A percentile compares a stretch with the other conserved stretches of the same genome.
Evolutionary conservation across 495 filamentous ascomycete genomes (phyloP).

Genomic region (Neurospora terricola): DNA sequence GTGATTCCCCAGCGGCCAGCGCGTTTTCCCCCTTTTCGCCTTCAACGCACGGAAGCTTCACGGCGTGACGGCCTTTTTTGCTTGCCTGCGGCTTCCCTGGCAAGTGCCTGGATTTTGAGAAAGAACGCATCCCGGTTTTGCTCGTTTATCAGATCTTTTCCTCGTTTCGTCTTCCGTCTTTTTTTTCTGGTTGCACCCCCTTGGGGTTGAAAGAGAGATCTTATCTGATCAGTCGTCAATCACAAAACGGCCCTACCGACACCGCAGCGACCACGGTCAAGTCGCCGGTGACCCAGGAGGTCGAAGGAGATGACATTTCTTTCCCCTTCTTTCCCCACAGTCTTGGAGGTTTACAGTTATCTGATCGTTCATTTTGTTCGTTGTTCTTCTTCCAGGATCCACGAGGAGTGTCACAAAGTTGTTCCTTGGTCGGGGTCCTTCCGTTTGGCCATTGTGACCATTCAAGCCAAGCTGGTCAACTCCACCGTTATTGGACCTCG

Average conservation of each 20-base stretch:
- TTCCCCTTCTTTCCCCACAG: neutral
- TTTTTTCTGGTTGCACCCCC: neutral
- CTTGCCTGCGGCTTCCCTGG: neutral
- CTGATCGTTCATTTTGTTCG: neutral
- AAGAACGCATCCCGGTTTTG: neutral
- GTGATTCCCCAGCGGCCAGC: neutral
- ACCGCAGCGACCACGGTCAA: neutral
- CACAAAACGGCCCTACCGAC: neutral
- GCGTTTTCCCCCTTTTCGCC: neutral
- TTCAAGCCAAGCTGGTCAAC: neutral
- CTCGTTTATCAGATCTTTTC: neutral
- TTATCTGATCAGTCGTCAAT: conserved; percentile 7
- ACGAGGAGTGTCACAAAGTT: neutral
- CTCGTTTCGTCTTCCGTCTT: neutral
- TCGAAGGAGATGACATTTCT: neutral
- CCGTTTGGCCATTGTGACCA: neutral
- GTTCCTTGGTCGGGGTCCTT: neutral
- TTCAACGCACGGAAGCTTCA: neutral
- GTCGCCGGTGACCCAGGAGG: neutral
- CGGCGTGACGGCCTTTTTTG: neutral
- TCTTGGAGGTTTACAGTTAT: neutral
- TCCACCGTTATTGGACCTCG: neutral
- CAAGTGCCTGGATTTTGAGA: neutral
- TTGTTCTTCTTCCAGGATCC: neutral
- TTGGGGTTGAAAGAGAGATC: neutral